These are phyloP conservation scores for Haplosporangium sp. DNA, from an alignment of 371 early-diverging fungal genomes.

Conservation along the genomic window DNA sequence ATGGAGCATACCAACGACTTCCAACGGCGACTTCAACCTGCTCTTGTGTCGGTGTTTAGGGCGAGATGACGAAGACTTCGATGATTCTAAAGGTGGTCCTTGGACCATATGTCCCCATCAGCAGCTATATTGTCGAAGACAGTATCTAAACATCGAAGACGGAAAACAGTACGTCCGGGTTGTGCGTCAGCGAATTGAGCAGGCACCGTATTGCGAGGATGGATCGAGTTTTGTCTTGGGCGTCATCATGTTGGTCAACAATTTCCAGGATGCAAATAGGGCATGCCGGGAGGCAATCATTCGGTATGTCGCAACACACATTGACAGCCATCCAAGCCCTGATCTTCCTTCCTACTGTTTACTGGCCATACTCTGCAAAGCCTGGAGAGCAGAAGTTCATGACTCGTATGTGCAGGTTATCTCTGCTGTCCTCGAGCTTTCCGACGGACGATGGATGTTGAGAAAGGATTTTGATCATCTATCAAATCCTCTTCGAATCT, in stretches of 20 bases:
- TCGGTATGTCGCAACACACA: neutral
- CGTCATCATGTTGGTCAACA: neutral
- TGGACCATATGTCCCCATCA: neutral
- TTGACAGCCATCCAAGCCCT: neutral
- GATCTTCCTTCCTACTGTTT: neutral
- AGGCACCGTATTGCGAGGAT: too few species aligned
- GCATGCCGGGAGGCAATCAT: neutral
- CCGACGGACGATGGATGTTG: neutral
- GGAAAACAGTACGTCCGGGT: too few species aligned
- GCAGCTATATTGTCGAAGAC: neutral
- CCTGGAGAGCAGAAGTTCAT: neutral
- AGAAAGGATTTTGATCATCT: neutral
- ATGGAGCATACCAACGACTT: neutral
- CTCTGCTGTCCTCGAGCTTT: neutral
- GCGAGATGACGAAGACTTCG: neutral
- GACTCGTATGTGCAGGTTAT: neutral
- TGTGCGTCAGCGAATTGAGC: neutral
- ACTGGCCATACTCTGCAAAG: neutral
- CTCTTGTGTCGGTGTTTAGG: neutral
- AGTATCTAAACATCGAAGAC: too few species aligned
- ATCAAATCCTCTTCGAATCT: neutral
- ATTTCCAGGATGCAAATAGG: neutral
- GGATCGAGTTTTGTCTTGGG: neutral
- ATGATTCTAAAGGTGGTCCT: neutral
- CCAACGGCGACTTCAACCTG: neutral